Percentiles rank a stretch among this genome's conserved stretches.
These are phyloP conservation scores for Leishmania turanica DNA, from an alignment of 208 protist species.

Conservation along the genomic window DNA sequence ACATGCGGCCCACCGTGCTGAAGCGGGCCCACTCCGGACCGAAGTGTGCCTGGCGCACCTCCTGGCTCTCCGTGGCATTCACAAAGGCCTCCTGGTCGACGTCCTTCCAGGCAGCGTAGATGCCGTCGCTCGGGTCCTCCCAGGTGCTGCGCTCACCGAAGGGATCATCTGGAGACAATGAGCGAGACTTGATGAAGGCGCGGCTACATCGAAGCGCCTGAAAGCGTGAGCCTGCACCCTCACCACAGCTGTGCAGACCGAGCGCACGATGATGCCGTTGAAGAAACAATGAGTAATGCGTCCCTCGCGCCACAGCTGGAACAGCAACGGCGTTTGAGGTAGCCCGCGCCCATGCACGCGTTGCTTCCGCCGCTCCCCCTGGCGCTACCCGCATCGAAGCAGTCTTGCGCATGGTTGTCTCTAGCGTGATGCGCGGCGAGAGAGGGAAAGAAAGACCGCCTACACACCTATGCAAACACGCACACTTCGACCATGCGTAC, in stretches of 20 bases:
- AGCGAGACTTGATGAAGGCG: constrained; percentile 42
- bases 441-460: constrained; percentile 7
- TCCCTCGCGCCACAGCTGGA: not conserved
- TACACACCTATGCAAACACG: not conserved
- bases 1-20: constrained; percentile 65
- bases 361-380: not conserved
- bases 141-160: constrained; percentile 71
- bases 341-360: not conserved
- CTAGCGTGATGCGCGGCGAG: not conserved
- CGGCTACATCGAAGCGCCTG: constrained; percentile 15
- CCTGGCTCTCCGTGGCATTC: constrained; percentile 59
- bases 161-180: constrained; percentile 64
- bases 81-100: constrained; percentile 68
- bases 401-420: not conserved
- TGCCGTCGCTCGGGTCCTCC: constrained; percentile 67
- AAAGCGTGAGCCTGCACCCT: not conserved
- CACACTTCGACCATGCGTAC: not conserved
- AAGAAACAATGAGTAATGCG: not conserved
- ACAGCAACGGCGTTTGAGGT: no score
- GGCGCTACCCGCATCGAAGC: not conserved
- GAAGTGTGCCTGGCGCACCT: constrained; percentile 76
- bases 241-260: not conserved
- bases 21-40: constrained; percentile 81
- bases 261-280: not conserved
- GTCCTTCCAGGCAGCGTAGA: constrained; percentile 73